phyloP scores from a whole-genome alignment of 768 basidiomycete species.

The Heimioporus sp. region DNA sequence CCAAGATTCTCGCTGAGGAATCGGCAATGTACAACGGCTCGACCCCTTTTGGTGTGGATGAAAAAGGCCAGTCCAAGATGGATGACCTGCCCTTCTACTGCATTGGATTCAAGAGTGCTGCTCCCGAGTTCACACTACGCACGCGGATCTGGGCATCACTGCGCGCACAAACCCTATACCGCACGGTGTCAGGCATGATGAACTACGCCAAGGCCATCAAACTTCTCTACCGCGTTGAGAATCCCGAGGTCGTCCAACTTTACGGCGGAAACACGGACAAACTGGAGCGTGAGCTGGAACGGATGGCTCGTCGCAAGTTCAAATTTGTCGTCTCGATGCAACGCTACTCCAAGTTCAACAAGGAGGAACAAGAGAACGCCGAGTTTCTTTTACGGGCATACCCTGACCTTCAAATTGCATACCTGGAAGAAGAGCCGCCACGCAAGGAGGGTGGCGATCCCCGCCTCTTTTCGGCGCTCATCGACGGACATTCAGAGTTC shows the following conservation, averaged over 20 bases:
- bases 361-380: constrained; percentile 98
- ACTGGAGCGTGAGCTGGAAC: constrained; percentile 92
- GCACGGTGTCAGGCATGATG: constrained; percentile 99
- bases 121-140: constrained; percentile 96
- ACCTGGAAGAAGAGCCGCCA: constrained; percentile 93
- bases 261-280: constrained; percentile 98
- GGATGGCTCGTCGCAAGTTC: constrained; percentile 98
- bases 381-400: constrained; percentile 97
- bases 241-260: constrained; percentile 96
- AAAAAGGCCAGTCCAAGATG: constrained; percentile 80
- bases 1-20: constrained; percentile 97
- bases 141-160: constrained; percentile 99
- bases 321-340: constrained; percentile 99
- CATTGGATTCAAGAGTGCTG: constrained; percentile 98
- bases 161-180: constrained; percentile 96
- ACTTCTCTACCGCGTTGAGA: constrained; percentile 97
- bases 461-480: constrained; percentile 91
- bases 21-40: constrained; percentile 80
- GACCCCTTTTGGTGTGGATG: constrained; percentile 69
- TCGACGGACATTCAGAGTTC: constrained; percentile 98
- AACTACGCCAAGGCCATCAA: constrained; percentile 99
- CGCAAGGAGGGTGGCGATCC: constrained; percentile 95
- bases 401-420: constrained; percentile 97
- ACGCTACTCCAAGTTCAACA: constrained; percentile 98
- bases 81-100: constrained; percentile 98